Evolutionary conservation across 805 yeast species (phyloP).

Genomic region (Zygosaccharomyces lentus): DNA sequence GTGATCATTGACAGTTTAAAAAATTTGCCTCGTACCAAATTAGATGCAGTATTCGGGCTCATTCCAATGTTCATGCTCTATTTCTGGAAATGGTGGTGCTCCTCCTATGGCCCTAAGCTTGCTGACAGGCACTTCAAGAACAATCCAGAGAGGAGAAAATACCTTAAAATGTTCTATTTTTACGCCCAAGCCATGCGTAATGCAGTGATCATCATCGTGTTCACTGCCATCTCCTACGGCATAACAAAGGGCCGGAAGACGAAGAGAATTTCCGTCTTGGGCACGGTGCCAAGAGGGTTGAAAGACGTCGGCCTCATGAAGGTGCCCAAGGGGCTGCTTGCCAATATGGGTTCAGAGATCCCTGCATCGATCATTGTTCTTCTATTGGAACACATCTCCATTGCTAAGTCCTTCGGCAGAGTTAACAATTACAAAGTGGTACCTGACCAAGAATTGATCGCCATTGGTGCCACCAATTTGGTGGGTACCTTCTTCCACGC

Average conservation of each 20-base stretch:
- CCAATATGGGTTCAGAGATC: slow-evolving; percentile 64
- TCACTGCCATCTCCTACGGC: slow-evolving; percentile 80
- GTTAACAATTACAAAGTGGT: slow-evolving; percentile 83
- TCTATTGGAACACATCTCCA: slow-evolving; percentile 87
- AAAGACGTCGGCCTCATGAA: slow-evolving; percentile 68
- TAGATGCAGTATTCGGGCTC: slow-evolving; percentile 88
- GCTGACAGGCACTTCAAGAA: slow-evolving; percentile 46
- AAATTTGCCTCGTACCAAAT: slow-evolving; percentile 59
- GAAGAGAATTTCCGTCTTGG: slow-evolving; percentile 53
- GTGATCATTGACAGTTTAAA: slow-evolving; percentile 71
- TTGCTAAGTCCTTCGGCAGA: slow-evolving; percentile 90
- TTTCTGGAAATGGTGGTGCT: slow-evolving; percentile 62
- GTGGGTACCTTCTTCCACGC: slow-evolving; percentile 90
- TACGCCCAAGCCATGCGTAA: slow-evolving; percentile 73
- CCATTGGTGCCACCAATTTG: slow-evolving; percentile 87
- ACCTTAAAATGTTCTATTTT: slow-evolving; percentile 47
- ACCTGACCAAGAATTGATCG: slow-evolving; percentile 91
- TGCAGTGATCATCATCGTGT: slow-evolving; percentile 75
- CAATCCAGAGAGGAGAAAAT: slow-evolving; percentile 16
- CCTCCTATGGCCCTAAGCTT: slow-evolving; percentile 50
- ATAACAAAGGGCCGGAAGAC: slow-evolving; percentile 48
- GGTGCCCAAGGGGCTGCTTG: slow-evolving; percentile 55
- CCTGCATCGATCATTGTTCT: slow-evolving; percentile 84
- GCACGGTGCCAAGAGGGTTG: slow-evolving; percentile 79
- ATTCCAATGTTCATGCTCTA: slow-evolving; percentile 69